These are phyloP conservation scores for Neostapfia colusana DNA, from an alignment of 176 grass and related monocot genomes.

Conservation along the genomic window DNA sequence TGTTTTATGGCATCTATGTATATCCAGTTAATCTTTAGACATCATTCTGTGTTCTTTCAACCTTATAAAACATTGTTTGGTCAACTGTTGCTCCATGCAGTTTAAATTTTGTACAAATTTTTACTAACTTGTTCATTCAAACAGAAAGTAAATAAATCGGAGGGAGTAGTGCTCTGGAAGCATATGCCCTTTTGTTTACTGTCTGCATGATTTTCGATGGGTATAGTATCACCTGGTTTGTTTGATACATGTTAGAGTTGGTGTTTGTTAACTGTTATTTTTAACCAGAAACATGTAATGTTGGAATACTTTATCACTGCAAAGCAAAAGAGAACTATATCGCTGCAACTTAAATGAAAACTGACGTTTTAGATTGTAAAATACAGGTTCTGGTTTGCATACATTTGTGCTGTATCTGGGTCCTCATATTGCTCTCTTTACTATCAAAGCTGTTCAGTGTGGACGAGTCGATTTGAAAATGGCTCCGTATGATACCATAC, in stretches of 20 bases:
- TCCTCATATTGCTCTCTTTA: conserved; percentile 94
- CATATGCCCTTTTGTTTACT: neutral
- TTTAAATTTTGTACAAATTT: neutral
- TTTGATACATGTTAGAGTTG: conserved; percentile 2
- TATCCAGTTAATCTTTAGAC: conserved; percentile 3
- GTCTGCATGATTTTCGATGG: neutral
- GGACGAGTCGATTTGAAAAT: conserved; percentile 85
- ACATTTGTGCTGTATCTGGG: conserved; percentile 97
- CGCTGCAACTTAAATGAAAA: neutral
- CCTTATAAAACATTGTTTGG: conserved; percentile 15
- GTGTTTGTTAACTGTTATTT: conserved; percentile 14
- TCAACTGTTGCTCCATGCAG: neutral
- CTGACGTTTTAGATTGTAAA: conserved; percentile 27
- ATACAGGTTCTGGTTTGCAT: conserved; percentile 92
- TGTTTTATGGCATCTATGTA: neutral
- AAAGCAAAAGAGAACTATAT: neutral
- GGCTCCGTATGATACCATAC: conserved; percentile 95
- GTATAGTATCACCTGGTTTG: neutral
- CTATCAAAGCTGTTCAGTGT: conserved; percentile 95
- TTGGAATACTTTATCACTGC: conserved; percentile 11
- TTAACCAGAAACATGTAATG: neutral
- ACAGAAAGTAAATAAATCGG: neutral
- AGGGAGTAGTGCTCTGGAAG: neutral
- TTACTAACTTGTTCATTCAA: neutral
- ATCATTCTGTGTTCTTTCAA: conserved; percentile 9